phyloP scores from a whole-genome alignment of 352 stramenopile genomes.

The Globisporangium carolinianum region DNA sequence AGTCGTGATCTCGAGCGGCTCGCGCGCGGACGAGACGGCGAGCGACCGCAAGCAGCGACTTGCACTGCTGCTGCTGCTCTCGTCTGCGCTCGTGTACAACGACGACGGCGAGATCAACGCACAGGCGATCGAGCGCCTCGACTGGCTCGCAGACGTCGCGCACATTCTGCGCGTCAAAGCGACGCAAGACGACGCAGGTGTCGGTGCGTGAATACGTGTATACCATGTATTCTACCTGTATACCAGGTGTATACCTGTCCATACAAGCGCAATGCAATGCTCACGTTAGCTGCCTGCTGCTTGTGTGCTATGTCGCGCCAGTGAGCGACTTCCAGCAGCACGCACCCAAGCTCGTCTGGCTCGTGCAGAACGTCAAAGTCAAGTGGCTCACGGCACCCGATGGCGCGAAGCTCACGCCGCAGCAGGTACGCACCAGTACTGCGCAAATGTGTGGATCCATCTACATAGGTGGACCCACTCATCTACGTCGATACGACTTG shows the following conservation, averaged over 20 bases:
- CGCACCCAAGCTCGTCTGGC: slow-evolving; percentile 56
- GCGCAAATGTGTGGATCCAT: no score
- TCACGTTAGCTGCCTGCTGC: background rate
- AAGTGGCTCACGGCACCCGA: slow-evolving; percentile 49
- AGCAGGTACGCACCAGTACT: slow-evolving; percentile 5
- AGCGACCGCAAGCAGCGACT: slow-evolving; percentile 10
- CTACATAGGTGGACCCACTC: no score
- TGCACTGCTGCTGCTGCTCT: slow-evolving; percentile 49
- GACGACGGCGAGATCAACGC: slow-evolving; percentile 45
- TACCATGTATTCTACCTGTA: background rate
- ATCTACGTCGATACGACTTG: no score
- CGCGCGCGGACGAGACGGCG: slow-evolving; percentile 8
- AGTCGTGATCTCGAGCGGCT: slow-evolving; percentile 22
- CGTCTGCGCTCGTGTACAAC: slow-evolving; percentile 54
- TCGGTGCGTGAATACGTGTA: slow-evolving; percentile 22
- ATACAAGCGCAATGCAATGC: background rate
- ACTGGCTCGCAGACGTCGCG: slow-evolving; percentile 37
- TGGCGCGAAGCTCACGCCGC: slow-evolving; percentile 36
- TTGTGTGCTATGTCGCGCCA: slow-evolving; percentile 7
- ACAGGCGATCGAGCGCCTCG: slow-evolving; percentile 29
- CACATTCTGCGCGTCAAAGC: slow-evolving; percentile 36
- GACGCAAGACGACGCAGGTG: slow-evolving; percentile 50
- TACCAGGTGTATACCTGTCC: background rate
- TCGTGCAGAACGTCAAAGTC: slow-evolving; percentile 56
- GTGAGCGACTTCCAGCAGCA: slow-evolving; percentile 38